Conservation (phyloP, 139 green algal species). For the Protoeuglena noctilucae region DNA sequence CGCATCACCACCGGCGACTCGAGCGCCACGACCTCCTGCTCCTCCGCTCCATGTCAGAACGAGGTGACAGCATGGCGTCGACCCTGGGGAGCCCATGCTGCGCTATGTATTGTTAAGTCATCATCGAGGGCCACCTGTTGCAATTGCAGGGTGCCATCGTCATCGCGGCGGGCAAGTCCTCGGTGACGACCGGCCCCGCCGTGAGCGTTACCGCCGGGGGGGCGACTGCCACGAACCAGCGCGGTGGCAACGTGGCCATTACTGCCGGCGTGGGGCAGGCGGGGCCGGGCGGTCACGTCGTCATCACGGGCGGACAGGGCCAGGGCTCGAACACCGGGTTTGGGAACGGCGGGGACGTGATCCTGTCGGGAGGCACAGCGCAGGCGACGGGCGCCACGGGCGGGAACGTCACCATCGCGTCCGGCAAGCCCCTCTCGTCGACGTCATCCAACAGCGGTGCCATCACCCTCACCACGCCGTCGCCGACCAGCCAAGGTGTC, state of each 20-base stretch:
- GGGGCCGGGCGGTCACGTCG: not conserved
- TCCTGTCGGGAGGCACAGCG: not conserved
- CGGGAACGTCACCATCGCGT: constrained; percentile 6
- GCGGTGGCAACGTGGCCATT: not conserved
- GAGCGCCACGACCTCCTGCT: too few species aligned
- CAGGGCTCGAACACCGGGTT: not conserved
- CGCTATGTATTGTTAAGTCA: too few species aligned
- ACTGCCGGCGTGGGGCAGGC: not conserved
- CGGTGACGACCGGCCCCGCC: not conserved
- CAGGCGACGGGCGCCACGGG: not conserved
- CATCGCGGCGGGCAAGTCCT: not conserved
- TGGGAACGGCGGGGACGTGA: not conserved
- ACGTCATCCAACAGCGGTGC: not conserved
- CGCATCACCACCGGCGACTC: constrained; percentile 1
- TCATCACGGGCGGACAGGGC: constrained; percentile 5
- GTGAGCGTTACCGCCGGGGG: not conserved
- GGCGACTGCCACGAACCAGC: not conserved
- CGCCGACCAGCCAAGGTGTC: not conserved
- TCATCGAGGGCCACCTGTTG: not conserved
- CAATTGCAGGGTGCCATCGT: not conserved
- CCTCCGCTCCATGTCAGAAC: too few species aligned
- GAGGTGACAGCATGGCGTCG: not conserved
- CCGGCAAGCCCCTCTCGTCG: not conserved
- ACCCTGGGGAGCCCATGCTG: not conserved
- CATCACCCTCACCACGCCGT: not conserved